These are phyloP conservation scores for Nemania sp. DNA, from an alignment of 2,329 filamentous ascomycete species.

Conservation along the genomic window DNA sequence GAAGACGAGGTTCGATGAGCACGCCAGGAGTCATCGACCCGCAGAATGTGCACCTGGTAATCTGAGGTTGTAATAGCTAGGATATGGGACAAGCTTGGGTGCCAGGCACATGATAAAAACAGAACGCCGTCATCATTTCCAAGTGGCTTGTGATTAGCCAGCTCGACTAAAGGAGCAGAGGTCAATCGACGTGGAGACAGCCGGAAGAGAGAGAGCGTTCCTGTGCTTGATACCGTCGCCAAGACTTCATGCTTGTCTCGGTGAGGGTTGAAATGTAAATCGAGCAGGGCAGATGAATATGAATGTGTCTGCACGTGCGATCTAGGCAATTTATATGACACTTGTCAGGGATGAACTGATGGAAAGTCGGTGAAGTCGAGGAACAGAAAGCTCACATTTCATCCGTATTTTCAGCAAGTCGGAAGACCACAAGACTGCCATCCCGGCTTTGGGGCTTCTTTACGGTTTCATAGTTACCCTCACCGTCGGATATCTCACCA, in stretches of 20 bases:
- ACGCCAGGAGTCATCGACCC: conserved; percentile 49
- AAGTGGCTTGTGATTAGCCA: conserved; percentile 52
- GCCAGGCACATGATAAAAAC: conserved; percentile 75
- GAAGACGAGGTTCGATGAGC: conserved; percentile 42
- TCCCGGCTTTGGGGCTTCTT: conserved; percentile 64
- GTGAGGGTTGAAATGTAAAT: conserved; percentile 76
- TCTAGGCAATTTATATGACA: conserved; percentile 45
- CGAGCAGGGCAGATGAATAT: conserved; percentile 77
- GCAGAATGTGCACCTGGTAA: conserved; percentile 64
- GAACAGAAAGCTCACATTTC: conserved; percentile 56
- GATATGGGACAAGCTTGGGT: conserved; percentile 58
- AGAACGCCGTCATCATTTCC: conserved; percentile 62
- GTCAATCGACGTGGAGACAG: conserved; percentile 40
- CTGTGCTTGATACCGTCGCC: conserved; percentile 79
- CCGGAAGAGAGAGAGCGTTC: conserved; percentile 67
- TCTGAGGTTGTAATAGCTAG: conserved; percentile 75
- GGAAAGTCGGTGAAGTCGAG: conserved; percentile 9
- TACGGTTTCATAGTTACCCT: conserved; percentile 27
- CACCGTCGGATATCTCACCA: conserved; percentile 26
- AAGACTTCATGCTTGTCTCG: conserved; percentile 57
- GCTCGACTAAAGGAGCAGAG: conserved; percentile 37
- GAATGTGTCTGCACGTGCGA: conserved; percentile 60
- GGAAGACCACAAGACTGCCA: conserved; percentile 74
- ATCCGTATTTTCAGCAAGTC: conserved; percentile 48
- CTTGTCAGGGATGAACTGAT: conserved; percentile 19